Base-by-base conservation (phyloP, 352 stramenopile genomes). In the Phytophthora hibernalis region DNA sequence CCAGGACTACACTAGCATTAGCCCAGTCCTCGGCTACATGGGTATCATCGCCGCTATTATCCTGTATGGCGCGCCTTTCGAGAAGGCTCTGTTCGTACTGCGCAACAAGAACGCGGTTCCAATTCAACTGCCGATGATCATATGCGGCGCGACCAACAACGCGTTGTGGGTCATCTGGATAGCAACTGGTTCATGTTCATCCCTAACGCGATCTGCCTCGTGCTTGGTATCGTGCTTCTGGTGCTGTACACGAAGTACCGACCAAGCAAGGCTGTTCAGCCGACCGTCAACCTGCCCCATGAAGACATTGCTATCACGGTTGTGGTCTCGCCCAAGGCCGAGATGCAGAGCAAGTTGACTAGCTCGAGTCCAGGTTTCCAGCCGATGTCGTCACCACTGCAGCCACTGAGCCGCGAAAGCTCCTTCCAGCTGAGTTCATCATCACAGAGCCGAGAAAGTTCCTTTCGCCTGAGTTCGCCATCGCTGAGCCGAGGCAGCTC, bases 161-260 rank as follows among this genome's bases (percentile, higher is more conserved):
- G 58, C 54, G 11, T 38, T 83, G 18, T 89, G 80, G 80, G 61
- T 87, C 33, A 54, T 3, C 44, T 87, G 20, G 67, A 80, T 42
- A 65, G 52, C 40, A 78, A 84, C 67, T 85, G 71, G 76, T 72
- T 87, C 66, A 77, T 87, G 61, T 73, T 89, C 47, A 65, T 76
- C 38, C 77, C 77, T 5, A 83, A 85, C 55, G 55, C 70, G 6
- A 72, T 78, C 37, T 82, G 69, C 3, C 58, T 80, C 52, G 49
- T 70, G 15, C 59, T 86, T 11, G 75, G 74, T n/a, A 24, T 76
- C 22, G 40, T 70, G 10, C 67, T 85, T 53, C 60, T 78, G 43
- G 58, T 60, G 9, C 52, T 89, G 11, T 89, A 87, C 51, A 30
- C 63, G 31, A 57, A 80, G 47, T 89, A 82, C 69, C 71, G 83